Percentiles rank a stretch among this genome's conserved stretches.
phyloP scores from a whole-genome alignment of 1,284 basidiomycete genomes.

The Ustilago sp. region DNA sequence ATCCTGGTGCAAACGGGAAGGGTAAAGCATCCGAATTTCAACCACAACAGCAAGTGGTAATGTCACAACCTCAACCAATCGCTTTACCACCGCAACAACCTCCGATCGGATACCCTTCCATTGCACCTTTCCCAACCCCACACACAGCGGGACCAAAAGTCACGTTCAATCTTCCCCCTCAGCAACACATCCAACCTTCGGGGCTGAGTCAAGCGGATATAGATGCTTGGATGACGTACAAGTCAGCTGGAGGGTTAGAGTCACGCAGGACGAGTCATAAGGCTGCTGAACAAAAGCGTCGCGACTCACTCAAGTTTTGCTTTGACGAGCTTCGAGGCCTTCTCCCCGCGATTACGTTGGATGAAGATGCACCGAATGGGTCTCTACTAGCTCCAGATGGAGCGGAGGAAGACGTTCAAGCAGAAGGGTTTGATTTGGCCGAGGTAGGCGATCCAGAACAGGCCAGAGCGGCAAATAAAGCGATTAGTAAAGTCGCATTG shows the following conservation, averaged over 20 bases:
- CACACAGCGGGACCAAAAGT: constrained; percentile 30
- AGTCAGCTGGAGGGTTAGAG: constrained; percentile 62
- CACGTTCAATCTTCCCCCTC: constrained; percentile 42
- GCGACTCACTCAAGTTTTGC: constrained; percentile 93
- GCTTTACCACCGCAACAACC: constrained; percentile 7
- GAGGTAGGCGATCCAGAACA: constrained; percentile 50
- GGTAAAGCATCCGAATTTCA: constrained; percentile 30
- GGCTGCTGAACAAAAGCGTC: constrained; percentile 94
- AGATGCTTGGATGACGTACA: constrained; percentile 57
- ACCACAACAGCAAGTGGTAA: constrained; percentile 24
- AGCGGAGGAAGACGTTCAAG: constrained; percentile 53
- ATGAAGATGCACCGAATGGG: constrained; percentile 65
- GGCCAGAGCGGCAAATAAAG: constrained; percentile 73
- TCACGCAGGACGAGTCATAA: constrained; percentile 92
- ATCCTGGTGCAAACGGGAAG: constrained; percentile 17
- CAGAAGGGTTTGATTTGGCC: constrained; percentile 58
- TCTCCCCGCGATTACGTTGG: constrained; percentile 74
- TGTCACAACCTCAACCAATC: constrained; percentile 8
- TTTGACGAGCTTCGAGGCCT: constrained; percentile 92
- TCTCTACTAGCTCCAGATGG: constrained; percentile 66
- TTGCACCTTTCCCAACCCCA: constrained; percentile 32
- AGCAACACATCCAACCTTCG: constrained; percentile 41
- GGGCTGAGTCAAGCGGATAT: constrained; percentile 54
- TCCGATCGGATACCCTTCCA: constrained; percentile 26
- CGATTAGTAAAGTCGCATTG: constrained; percentile 93